Evolutionary conservation across 164 flowering plant species (phyloP).

Genomic region (Brasenia schreberi): DNA sequence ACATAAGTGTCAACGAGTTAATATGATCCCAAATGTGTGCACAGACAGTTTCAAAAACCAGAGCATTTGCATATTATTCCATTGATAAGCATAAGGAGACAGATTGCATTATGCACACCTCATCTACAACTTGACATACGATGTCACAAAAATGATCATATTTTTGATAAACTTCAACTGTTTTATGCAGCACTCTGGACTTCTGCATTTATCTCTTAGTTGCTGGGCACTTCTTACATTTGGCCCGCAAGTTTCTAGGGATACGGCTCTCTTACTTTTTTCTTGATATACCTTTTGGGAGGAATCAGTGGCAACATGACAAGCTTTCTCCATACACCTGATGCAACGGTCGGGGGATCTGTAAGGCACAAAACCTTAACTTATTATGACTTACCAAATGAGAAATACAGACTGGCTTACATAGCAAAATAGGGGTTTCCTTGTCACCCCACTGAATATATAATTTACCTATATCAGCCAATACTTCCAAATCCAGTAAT

Average conservation of each 20-base stretch:
- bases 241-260: slow-evolving; percentile 49
- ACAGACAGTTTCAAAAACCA: too few relatives aligned
- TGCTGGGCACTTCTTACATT: slow-evolving; percentile 60
- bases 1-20: too few relatives aligned
- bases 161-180: background rate
- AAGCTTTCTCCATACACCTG: slow-evolving; percentile 65
- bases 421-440: too few relatives aligned
- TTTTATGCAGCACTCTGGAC: slow-evolving; percentile 56
- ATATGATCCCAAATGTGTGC: too few relatives aligned
- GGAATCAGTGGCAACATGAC: slow-evolving; percentile 64
- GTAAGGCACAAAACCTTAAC: slow-evolving; percentile 20
- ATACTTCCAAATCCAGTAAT: background rate
- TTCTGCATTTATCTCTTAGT: slow-evolving; percentile 49
- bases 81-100: too few relatives aligned
- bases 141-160: too few relatives aligned
- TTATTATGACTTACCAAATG: background rate
- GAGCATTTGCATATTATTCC: too few relatives aligned
- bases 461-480: background rate
- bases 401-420: too few relatives aligned
- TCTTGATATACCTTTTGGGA: slow-evolving; percentile 58
- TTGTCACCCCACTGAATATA: too few relatives aligned
- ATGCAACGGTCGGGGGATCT: slow-evolving; percentile 67
- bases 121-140: too few relatives aligned
- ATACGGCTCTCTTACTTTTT: slow-evolving; percentile 58
- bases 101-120: too few relatives aligned